Evolutionary conservation across 345 rosid species (phyloP), one percentile per base, ranked within the genome.

Genomic region (Odontarrhena argentea): DNA sequence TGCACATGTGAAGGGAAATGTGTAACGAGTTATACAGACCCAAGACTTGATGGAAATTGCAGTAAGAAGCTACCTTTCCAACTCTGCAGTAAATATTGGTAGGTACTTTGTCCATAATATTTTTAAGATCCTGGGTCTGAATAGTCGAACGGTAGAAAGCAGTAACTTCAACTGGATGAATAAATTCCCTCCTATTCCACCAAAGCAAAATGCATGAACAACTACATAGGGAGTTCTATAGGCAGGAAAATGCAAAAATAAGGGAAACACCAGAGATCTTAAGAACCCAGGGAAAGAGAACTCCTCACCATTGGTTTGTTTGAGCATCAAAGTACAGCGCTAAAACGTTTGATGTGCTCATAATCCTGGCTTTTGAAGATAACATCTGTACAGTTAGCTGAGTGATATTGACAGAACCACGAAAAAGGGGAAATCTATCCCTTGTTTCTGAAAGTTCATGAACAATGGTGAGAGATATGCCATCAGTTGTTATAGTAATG

Each of bases 371-470:
- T 84, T 89, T 92, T 56, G 67, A 44, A 60, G 87, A 65, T 59
- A 89, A 74, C 71, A 84, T 73, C 68, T 89, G 97, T 69, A 84
- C 65, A 50, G 43, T 77, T 41, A 89, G 77, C 63, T 79, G 84
- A 26, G 76, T 44, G 72, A 79, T 68, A 70, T 53, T 74, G 60
- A 92, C 14, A 74, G 80, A 74, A 76, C 83, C 83, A 67, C 80
- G 81, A 78, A 92, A 78, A 56, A 92, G 86, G 67, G 89, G 86
- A 69, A 89, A 72, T 74, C 60, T 81, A 71, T 89, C 93, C 76
- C 80, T 83, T 45, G 85, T 60, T 75, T 84, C 83, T 43, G 75
- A 65, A 70, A 85, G 92, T 69, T 92, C 98, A 71, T 92, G 86
- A 62, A 89, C 85, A 69, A 92, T 58, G 51, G 92, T 89, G 69